Evolutionary conservation across 1,284 basidiomycete genomes (phyloP).

Genomic region (Heliocybe sulcata): DNA sequence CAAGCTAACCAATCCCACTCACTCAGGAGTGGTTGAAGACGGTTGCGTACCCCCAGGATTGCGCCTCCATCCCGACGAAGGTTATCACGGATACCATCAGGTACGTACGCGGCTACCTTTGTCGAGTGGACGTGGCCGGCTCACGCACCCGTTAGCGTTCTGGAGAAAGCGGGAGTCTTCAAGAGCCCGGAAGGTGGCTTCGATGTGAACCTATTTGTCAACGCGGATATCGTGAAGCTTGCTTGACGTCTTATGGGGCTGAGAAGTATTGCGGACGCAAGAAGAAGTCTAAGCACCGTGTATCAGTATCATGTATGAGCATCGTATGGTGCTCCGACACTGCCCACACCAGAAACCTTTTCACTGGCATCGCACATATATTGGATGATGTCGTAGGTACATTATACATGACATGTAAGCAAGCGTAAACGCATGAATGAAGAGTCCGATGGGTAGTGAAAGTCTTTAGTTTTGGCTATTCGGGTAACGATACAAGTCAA

Average conservation of each 20-base stretch:
- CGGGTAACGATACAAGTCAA: too few species aligned
- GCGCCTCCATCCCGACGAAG: slow-evolving; percentile 50
- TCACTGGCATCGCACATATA: slow-evolving; percentile 4
- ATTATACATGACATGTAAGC: too few species aligned
- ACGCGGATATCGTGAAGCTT: slow-evolving; percentile 41
- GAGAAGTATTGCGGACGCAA: too few species aligned
- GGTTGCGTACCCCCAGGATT: slow-evolving; percentile 68
- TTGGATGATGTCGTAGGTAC: slow-evolving; percentile 5
- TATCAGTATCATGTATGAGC: not conserved
- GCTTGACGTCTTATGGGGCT: slow-evolving; percentile 16
- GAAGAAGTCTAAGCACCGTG: too few species aligned
- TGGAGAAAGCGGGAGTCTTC: slow-evolving; percentile 74
- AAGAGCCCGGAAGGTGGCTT: slow-evolving; percentile 52
- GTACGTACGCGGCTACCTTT: slow-evolving; percentile 30
- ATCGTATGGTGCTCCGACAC: not conserved
- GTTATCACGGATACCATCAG: slow-evolving; percentile 66
- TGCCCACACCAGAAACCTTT: too few species aligned
- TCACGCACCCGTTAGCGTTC: slow-evolving; percentile 34
- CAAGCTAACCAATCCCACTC: slow-evolving; percentile 13
- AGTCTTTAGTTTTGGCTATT: too few species aligned
- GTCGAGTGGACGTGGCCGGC: not conserved
- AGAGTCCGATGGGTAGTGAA: too few species aligned
- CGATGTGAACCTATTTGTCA: slow-evolving; percentile 54
- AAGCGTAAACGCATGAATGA: too few species aligned
- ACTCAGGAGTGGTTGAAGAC: slow-evolving; percentile 73